A percentile compares a stretch with the other conserved stretches of the same genome.
Conservation (phyloP, 345 rosid genomes). For the Ceriops zippeliana region DNA sequence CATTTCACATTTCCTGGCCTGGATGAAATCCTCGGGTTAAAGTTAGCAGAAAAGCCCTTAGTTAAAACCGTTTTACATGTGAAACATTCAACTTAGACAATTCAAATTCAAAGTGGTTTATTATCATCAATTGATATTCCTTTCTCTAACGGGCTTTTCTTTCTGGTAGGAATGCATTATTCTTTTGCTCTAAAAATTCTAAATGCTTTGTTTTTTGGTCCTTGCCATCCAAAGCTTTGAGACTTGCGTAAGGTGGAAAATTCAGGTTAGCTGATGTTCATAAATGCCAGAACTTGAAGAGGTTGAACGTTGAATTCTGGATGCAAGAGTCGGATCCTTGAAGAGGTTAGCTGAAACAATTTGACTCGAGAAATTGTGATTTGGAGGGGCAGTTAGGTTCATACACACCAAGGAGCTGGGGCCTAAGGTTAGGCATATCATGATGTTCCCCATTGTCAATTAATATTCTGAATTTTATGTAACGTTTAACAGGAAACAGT, state of each 20-base stretch:
- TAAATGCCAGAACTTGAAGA: background rate
- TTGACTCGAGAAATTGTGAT: conserved; percentile 3
- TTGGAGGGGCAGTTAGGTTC: conserved; percentile 29
- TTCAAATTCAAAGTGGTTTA: conserved; percentile 5
- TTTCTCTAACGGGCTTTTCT: background rate
- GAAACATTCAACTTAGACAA: conserved; percentile 1
- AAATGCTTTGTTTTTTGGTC: background rate
- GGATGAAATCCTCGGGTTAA: background rate
- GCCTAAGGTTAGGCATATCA: conserved; percentile 15
- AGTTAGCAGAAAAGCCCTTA: conserved; percentile 1
- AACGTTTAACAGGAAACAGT: too few species aligned
- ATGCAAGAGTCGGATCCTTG: background rate
- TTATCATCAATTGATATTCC: background rate
- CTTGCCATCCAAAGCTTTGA: background rate
- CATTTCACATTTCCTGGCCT: conserved; percentile 12
- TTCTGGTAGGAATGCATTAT: background rate
- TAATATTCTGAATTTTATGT: too few species aligned
- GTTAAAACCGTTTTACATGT: conserved; percentile 1
- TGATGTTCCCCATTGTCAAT: conserved; percentile 13
- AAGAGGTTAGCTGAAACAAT: conserved; percentile 17
- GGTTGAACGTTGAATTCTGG: conserved; percentile 17
- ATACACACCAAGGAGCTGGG: conserved; percentile 26
- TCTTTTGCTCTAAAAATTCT: background rate
- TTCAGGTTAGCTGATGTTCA: background rate
- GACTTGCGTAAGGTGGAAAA: conserved; percentile 9